Evolutionary conservation across 805 yeast genomes (phyloP).

Genomic region (Starmerella lactis-condensi): DNA sequence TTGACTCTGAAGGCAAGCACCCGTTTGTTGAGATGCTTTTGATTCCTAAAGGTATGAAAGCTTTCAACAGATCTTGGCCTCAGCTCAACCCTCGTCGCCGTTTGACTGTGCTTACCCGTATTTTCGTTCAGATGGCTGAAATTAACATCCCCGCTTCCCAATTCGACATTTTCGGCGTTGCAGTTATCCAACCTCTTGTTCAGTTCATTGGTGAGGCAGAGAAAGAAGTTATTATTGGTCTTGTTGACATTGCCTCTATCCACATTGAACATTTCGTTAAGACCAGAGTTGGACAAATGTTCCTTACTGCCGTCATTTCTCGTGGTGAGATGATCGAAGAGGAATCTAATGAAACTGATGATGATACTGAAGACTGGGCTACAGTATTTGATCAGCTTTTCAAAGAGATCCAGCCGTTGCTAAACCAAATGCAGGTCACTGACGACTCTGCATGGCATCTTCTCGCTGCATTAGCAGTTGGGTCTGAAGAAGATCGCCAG

Average conservation of each 20-base stretch:
- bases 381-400: slow-evolving; percentile 66
- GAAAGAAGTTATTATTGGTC: slow-evolving; percentile 59
- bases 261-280: slow-evolving; percentile 36
- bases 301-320: slow-evolving; percentile 75
- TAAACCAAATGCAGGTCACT: slow-evolving; percentile 69
- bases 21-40: slow-evolving; percentile 71
- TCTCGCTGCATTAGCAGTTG: slow-evolving; percentile 78
- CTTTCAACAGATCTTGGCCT: slow-evolving; percentile 74
- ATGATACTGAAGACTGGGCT: slow-evolving; percentile 54
- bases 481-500: slow-evolving; percentile 76
- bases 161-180: slow-evolving; percentile 41
- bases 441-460: slow-evolving; percentile 66
- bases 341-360: slow-evolving; percentile 29
- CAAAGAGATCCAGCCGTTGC: slow-evolving; percentile 57
- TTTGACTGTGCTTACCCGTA: slow-evolving; percentile 52
- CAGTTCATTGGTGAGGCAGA: slow-evolving; percentile 66
- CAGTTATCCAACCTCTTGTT: slow-evolving; percentile 69
- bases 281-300: slow-evolving; percentile 66
- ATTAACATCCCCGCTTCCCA: slow-evolving; percentile 39
- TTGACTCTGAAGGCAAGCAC: slow-evolving; percentile 25
- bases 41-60: slow-evolving; percentile 73
- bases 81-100: slow-evolving; percentile 61
- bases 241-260: slow-evolving; percentile 53
- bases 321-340: slow-evolving; percentile 84
- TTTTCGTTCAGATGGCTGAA: slow-evolving; percentile 64